These are phyloP conservation scores for Aegilops bicornis DNA, from an alignment of 176 grass and related monocot species.

Conservation along the genomic window DNA sequence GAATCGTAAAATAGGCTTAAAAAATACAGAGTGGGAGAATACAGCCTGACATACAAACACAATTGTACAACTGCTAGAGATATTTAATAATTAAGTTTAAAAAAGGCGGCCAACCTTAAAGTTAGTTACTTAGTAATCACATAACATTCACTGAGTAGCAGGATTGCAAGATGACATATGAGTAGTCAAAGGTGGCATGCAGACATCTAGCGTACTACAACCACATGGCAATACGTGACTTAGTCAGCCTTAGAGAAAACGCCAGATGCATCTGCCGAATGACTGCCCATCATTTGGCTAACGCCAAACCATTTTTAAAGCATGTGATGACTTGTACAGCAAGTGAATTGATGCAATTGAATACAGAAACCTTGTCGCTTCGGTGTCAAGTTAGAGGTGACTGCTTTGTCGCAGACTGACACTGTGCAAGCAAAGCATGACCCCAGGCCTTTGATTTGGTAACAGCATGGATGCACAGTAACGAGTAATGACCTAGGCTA, in stretches of 20 bases:
- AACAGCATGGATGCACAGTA: not conserved
- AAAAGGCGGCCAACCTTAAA: not conserved
- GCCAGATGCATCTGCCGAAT: not conserved
- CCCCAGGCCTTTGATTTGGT: not conserved
- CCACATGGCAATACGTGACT: not conserved
- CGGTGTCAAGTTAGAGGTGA: not conserved
- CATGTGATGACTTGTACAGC: not conserved
- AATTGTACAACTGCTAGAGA: constrained; percentile 3
- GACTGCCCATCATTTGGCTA: not conserved
- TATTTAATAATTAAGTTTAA: constrained; percentile 17
- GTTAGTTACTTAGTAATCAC: not conserved
- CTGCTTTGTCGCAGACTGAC: not conserved
- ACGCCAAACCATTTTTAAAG: not conserved
- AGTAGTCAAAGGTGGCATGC: constrained; percentile 8
- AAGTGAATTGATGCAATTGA: constrained; percentile 26
- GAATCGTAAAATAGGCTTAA: not conserved
- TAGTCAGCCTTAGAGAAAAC: not conserved
- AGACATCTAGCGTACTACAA: constrained; percentile 13
- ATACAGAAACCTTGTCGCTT: not conserved
- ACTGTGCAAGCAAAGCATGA: not conserved
- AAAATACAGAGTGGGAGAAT: not conserved
- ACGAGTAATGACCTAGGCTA: not conserved
- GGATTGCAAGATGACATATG: not conserved
- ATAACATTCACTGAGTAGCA: constrained; percentile 2
- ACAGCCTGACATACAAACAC: not conserved